A percentile compares a stretch with the other conserved stretches of the same genome.
phyloP scores from a whole-genome alignment of 2,329 filamentous ascomycete species.

The Hymenoscyphus infarciens region DNA sequence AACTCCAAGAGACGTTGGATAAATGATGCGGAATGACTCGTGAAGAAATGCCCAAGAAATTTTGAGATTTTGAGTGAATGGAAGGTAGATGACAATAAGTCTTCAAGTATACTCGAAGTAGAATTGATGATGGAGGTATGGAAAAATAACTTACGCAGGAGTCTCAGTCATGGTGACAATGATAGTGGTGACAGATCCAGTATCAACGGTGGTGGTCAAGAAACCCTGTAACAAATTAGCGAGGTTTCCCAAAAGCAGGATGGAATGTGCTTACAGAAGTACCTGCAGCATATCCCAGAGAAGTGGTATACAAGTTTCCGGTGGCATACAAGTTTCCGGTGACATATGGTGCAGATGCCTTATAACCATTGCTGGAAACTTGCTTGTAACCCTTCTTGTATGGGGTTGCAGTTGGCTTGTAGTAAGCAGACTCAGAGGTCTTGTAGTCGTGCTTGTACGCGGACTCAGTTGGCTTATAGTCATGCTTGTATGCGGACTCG shows the following conservation, averaged over 20 bases:
- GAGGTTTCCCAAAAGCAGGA: background rate
- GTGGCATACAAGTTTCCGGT: slow-evolving; percentile 1
- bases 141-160: background rate
- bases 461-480: background rate
- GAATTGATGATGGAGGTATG: background rate
- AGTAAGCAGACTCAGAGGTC: background rate
- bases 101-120: too few species aligned
- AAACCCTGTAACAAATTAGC: background rate
- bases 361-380: background rate
- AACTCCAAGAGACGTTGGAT: background rate
- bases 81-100: background rate
- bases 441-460: background rate
- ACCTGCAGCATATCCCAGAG: background rate
- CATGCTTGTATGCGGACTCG: background rate
- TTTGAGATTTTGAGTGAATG: background rate
- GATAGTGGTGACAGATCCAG: background rate
- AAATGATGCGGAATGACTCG: background rate
- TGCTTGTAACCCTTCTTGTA: background rate
- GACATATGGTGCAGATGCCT: background rate
- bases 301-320: background rate
- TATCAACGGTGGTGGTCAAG: background rate
- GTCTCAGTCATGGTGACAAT: background rate
- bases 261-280: background rate
- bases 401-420: slow-evolving; percentile 3
- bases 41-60: background rate